Evolutionary conservation across 164 flowering plant genomes (phyloP).

Genomic region (Tetracentron sinense): DNA sequence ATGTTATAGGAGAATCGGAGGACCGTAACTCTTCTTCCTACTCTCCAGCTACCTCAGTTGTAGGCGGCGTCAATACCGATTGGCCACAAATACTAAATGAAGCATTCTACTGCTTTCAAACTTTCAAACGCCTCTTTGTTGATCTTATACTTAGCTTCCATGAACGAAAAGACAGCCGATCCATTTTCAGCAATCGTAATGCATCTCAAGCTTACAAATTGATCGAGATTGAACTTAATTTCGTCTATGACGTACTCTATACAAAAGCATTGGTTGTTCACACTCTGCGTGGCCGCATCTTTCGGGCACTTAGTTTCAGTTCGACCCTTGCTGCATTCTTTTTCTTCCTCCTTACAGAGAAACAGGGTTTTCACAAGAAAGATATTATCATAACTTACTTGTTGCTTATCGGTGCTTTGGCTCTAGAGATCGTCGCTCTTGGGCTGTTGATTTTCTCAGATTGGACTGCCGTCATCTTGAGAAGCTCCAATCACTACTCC

Average conservation of each 20-base stretch:
- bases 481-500: neutral
- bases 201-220: conserved; percentile 18
- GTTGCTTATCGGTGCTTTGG: conserved; percentile 17
- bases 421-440: conserved; percentile 17
- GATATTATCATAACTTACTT: conserved; percentile 16
- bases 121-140: conserved; percentile 25
- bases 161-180: conserved; percentile 15
- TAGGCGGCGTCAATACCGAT: neutral
- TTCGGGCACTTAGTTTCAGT: conserved; percentile 11
- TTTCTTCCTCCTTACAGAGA: neutral
- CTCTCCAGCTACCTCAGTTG: neutral
- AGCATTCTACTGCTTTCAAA: conserved; percentile 13
- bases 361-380: neutral
- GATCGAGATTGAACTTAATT: conserved; percentile 29
- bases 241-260: conserved; percentile 28
- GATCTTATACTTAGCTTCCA: conserved; percentile 29
- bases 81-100: neutral
- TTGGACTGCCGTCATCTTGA: conserved; percentile 9
- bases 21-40: neutral
- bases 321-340: neutral
- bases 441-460: conserved; percentile 15
- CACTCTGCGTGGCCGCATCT: neutral
- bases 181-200: neutral
- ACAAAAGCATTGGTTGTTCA: conserved; percentile 25
- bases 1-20: neutral